phyloP scores from a whole-genome alignment of 345 rosid genomes.

The Pugionium dolabratum region DNA sequence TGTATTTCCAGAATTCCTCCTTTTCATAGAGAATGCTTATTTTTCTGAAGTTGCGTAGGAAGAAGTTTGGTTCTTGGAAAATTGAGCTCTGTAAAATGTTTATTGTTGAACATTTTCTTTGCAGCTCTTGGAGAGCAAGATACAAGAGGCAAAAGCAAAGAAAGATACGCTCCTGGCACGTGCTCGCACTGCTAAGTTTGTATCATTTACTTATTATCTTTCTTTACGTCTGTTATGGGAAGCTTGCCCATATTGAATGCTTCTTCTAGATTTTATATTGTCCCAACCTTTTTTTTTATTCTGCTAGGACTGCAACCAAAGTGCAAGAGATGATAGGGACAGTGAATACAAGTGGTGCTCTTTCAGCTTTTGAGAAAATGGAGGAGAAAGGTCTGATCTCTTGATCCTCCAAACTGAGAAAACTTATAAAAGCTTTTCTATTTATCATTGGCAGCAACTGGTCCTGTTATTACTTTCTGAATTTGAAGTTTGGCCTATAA shows the following conservation, averaged over 20 bases:
- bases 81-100: conserved; percentile 4
- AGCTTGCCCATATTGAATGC: background rate
- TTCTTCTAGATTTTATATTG: background rate
- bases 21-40: background rate
- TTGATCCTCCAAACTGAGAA: conserved; percentile 8
- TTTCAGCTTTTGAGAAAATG: conserved; percentile 80
- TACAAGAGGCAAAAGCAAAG: conserved; percentile 96
- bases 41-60: conserved; percentile 14
- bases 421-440: background rate
- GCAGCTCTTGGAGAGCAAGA: conserved; percentile 97
- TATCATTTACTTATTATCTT: conserved; percentile 7
- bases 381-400: conserved; percentile 67
- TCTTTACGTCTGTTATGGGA: conserved; percentile 5
- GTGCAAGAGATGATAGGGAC: conserved; percentile 81
- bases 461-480: background rate
- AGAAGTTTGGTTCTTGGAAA: conserved; percentile 18
- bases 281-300: background rate
- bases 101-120: conserved; percentile 21
- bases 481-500: background rate
- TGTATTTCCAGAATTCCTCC: background rate
- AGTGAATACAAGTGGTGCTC: conserved; percentile 70
- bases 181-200: conserved; percentile 45
- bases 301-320: conserved; percentile 71
- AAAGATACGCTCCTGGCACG: conserved; percentile 94
- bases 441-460: background rate